phyloP scores from a whole-genome alignment of 1,284 basidiomycete genomes.

The Puccinia hordei region DNA sequence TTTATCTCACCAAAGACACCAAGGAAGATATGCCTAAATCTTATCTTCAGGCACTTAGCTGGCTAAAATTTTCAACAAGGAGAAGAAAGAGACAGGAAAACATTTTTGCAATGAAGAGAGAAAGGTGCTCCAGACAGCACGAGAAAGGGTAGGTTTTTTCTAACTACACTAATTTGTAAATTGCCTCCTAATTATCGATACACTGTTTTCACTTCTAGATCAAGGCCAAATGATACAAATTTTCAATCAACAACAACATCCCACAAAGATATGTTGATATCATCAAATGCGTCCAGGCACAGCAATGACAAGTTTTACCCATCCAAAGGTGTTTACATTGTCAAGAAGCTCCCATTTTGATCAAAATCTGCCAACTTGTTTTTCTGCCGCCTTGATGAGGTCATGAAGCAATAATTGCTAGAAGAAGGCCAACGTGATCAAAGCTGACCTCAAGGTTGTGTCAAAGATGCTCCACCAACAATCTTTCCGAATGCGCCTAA shows the following conservation, averaged over 20 bases:
- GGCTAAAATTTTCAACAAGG: slow-evolving; percentile 4
- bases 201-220: no score
- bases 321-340: background rate
- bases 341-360: no score
- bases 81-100: slow-evolving; percentile 23
- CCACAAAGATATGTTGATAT: background rate
- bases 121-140: background rate
- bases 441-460: background rate
- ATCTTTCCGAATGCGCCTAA: slow-evolving; percentile 12
- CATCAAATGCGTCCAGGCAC: background rate
- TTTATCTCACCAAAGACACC: no score
- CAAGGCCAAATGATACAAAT: background rate
- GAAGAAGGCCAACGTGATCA: background rate
- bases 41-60: no score
- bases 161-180: no score
- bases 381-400: background rate
- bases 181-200: no score
- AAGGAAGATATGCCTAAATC: no score
- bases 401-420: background rate
- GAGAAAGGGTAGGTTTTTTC: slow-evolving; percentile 10
- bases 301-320: slow-evolving; percentile 14
- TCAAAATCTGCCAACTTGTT: background rate
- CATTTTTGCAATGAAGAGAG: slow-evolving; percentile 5
- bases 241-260: slow-evolving; percentile 5
- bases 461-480: background rate